Evolutionary conservation across 2,329 filamentous ascomycete species (phyloP).

Genomic region (Trichophyton mentagrophytes): DNA sequence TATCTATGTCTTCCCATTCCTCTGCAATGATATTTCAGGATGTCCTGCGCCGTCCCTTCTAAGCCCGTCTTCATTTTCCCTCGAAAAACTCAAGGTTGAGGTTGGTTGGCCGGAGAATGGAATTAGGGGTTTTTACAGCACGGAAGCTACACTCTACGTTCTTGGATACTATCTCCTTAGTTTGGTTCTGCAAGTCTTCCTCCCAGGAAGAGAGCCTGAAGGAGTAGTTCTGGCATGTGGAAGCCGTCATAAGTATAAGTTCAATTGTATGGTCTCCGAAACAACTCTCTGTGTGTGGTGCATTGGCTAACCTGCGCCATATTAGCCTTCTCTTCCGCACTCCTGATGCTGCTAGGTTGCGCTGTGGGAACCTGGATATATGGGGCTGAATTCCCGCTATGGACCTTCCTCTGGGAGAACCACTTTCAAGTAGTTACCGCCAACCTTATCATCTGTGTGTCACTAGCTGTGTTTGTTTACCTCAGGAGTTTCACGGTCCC

Average conservation of each 20-base stretch:
- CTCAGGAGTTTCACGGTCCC: slow-evolving; percentile 69
- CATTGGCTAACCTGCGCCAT: slow-evolving; percentile 12
- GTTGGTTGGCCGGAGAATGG: slow-evolving; percentile 69
- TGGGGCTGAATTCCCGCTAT: slow-evolving; percentile 71
- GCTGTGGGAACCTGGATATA: slow-evolving; percentile 61
- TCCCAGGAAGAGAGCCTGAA: slow-evolving; percentile 60
- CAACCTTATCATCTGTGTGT: slow-evolving; percentile 64
- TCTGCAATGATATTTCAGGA: slow-evolving; percentile 85
- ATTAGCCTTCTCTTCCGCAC: slow-evolving; percentile 60
- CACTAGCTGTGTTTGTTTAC: slow-evolving; percentile 67
- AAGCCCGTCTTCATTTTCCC: slow-evolving; percentile 54
- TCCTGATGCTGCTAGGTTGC: slow-evolving; percentile 56
- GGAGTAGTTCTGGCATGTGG: slow-evolving; percentile 59
- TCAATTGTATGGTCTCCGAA: slow-evolving; percentile 48
- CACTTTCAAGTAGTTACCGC: slow-evolving; percentile 74
- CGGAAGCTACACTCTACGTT: slow-evolving; percentile 53
- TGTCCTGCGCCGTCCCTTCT: slow-evolving; percentile 77
- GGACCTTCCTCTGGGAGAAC: slow-evolving; percentile 88
- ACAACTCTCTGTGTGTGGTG: background rate
- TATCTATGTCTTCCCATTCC: slow-evolving; percentile 66
- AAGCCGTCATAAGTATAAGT: slow-evolving; percentile 66
- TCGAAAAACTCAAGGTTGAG: slow-evolving; percentile 62
- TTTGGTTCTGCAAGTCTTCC: slow-evolving; percentile 57
- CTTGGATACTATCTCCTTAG: slow-evolving; percentile 68
- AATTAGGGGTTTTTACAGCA: slow-evolving; percentile 55